These are phyloP conservation scores for Venturia carpophila DNA, from an alignment of 2,329 filamentous ascomycete species.

Conservation along the genomic window DNA sequence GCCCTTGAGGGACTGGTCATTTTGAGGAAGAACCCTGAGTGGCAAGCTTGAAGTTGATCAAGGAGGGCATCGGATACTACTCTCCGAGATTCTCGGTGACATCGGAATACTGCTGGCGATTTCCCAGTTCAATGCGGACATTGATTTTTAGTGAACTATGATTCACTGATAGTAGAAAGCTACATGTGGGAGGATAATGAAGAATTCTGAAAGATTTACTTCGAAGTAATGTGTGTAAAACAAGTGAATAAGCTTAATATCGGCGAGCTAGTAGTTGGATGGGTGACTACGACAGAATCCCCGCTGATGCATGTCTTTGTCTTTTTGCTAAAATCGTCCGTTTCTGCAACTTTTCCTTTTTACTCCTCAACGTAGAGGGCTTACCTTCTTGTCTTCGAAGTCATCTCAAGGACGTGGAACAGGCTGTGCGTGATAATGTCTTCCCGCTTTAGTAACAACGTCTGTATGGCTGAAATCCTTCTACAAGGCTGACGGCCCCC, in stretches of 20 bases:
- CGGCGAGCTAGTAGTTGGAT: no score
- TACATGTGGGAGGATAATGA: not conserved
- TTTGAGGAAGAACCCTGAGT: conserved; percentile 57
- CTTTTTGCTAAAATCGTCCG: no score
- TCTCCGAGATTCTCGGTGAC: not conserved
- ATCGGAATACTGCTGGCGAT: not conserved
- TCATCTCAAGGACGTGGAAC: no score
- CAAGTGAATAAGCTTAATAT: not conserved
- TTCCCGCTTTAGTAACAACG: no score
- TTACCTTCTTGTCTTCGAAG: no score
- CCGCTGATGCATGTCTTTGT: no score
- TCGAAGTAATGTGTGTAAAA: not conserved
- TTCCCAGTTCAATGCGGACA: not conserved
- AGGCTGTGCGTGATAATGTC: no score
- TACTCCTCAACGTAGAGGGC: no score
- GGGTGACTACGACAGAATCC: no score
- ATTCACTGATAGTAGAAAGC: not conserved
- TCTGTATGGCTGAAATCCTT: no score
- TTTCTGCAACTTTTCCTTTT: no score
- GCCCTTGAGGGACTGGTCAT: conserved; percentile 93
- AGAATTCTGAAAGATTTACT: not conserved
- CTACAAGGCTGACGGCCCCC: no score
- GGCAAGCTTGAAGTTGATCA: not conserved
- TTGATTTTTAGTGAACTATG: not conserved
- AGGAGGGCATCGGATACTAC: not conserved